Evolutionary conservation across 306 rosid species (phyloP).

Genomic region (Vigna hirtella): DNA sequence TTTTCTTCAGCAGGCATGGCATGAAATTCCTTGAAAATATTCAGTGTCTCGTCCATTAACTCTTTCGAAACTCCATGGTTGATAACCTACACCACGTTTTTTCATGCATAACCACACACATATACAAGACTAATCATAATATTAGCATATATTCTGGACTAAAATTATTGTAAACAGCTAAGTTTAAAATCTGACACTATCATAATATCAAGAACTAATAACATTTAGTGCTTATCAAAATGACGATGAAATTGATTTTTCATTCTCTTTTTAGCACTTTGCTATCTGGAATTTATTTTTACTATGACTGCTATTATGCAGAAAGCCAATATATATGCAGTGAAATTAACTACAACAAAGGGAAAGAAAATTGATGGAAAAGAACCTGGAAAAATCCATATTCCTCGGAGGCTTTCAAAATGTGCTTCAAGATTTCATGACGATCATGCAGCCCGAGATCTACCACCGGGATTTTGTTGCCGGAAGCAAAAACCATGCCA

Average conservation of each 20-base stretch:
- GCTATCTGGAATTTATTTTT: no score
- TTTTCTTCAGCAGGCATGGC: conserved; percentile 62
- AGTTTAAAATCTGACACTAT: no score
- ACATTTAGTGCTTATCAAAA: neutral
- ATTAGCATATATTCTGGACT: no score
- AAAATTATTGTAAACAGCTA: no score
- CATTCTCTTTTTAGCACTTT: no score
- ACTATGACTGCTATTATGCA: neutral
- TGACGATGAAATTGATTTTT: no score
- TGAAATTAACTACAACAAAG: neutral
- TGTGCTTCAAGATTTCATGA: conserved; percentile 40
- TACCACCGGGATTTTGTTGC: conserved; percentile 57
- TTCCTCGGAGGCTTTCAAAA: conserved; percentile 60
- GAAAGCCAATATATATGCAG: neutral
- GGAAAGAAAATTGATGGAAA: neutral
- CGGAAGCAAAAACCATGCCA: conserved; percentile 31
- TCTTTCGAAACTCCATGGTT: conserved; percentile 49
- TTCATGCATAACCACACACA: neutral
- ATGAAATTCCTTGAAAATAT: conserved; percentile 62
- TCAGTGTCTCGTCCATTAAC: conserved; percentile 55
- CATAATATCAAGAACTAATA: no score
- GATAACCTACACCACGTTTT: conserved; percentile 30
- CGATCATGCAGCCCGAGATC: conserved; percentile 53
- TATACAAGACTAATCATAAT: neutral
- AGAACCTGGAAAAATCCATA: conserved; percentile 79